These are phyloP conservation scores for Solanum neorickii DNA, from an alignment of 257 asterid species.

Conservation along the genomic window DNA sequence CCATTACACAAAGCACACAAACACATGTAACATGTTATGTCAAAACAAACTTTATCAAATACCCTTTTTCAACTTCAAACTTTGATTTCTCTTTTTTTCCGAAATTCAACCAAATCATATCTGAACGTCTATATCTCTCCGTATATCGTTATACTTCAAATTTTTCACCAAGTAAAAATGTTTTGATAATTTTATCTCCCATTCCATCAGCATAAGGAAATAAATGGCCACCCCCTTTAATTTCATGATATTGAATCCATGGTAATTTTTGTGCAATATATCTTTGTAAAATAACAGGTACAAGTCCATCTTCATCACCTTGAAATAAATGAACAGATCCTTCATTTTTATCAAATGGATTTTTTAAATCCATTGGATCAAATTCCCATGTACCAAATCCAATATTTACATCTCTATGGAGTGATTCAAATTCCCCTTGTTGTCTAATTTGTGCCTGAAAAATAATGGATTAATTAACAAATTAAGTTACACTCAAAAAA, in stretches of 20 bases:
- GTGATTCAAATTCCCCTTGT: conserved; percentile 64
- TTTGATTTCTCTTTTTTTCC: neutral
- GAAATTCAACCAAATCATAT: neutral
- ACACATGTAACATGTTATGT: neutral
- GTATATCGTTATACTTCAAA: neutral
- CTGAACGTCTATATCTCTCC: neutral
- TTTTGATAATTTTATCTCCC: conserved; percentile 37
- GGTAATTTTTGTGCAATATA: conserved; percentile 48
- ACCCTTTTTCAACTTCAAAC: neutral
- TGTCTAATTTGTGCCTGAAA: conserved; percentile 37
- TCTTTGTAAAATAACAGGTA: conserved; percentile 54
- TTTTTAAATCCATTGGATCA: conserved; percentile 53
- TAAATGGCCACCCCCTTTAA: conserved; percentile 63
- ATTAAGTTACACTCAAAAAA: neutral
- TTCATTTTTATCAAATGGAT: conserved; percentile 41
- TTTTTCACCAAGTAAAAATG: conserved; percentile 31
- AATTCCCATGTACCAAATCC: conserved; percentile 81
- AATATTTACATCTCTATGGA: conserved; percentile 45
- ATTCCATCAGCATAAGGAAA: conserved; percentile 43
- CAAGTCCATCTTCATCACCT: conserved; percentile 68
- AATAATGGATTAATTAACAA: neutral
- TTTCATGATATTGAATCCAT: conserved; percentile 71
- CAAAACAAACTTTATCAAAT: neutral
- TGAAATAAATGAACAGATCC: conserved; percentile 69
- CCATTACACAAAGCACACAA: neutral